Base-by-base conservation (phyloP, 345 rosid genomes). In the Citrus unshiu region DNA sequence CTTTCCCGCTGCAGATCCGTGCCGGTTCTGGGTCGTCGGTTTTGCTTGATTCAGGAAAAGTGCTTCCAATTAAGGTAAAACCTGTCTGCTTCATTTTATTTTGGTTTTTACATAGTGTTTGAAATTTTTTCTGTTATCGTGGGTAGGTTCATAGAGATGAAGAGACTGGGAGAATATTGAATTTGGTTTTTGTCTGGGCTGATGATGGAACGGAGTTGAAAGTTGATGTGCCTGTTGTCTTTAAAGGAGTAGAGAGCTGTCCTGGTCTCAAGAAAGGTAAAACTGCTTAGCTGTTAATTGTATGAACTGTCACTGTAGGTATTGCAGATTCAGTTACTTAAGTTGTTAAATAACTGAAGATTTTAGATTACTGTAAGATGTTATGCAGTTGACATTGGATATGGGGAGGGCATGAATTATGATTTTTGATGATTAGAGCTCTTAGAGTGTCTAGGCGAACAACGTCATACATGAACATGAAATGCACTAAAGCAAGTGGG, bases 141-240 rank as follows among this genome's bases (percentile, higher is more conserved):
- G 63, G 27, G 56, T 83, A 95, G 99, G 77, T 96, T 80, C 99
- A 93, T 78, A 92, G 89, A 79, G 89, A 93, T 64, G 92, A 90
- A 68, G 95, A 88, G 84, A 89, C 87, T 21, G 98, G 99, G 80
- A 88, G 85, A 81, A 85, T 96, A 83, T 78, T 91, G 84, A 93
- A 96, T 83, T 82, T 96, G 87, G 97, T 93, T 18, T 91, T 96
- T 63, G 92, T 93, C 49, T 93, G 97, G 99, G 98, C 97, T 18
- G 88, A 92, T 71, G 92, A 91, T 9, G 98, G 94, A 8, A 88
- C 90, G 2, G 78, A 80, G 63, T 63, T 96, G 87, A 90, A 91
- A 84, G 94, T 93, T 85, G 93, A 92, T 80, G 95, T 93, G 80
- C 98, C 98, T 21, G 65, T 95, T 84, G 89, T 91, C 78, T 90